Evolutionary conservation across 2,329 filamentous ascomycete species (phyloP).

Genomic region (Oidium heveae): DNA sequence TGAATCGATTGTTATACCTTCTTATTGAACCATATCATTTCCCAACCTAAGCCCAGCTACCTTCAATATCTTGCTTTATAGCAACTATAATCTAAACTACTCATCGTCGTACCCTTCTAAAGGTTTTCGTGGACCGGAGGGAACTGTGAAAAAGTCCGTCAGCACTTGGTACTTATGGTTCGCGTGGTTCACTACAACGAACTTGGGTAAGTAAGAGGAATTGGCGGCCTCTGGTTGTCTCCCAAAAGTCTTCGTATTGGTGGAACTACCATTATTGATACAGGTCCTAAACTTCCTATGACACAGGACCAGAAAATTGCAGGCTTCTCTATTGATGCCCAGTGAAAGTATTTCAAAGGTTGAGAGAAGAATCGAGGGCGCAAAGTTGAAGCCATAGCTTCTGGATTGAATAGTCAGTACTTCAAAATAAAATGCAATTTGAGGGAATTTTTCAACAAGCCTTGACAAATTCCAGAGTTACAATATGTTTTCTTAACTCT

Average conservation of each 20-base stretch:
- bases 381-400: constrained; percentile 32
- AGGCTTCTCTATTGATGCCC: constrained; percentile 69
- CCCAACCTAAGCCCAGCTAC: too few relatives aligned
- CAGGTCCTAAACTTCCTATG: constrained; percentile 48
- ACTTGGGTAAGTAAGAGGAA: constrained; percentile 88
- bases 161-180: background rate
- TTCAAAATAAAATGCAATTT: too few relatives aligned
- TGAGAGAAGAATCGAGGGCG: constrained; percentile 56
- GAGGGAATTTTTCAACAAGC: too few relatives aligned
- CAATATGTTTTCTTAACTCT: too few relatives aligned
- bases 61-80: too few relatives aligned
- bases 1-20: too few relatives aligned
- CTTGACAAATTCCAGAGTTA: too few relatives aligned
- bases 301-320: constrained; percentile 74
- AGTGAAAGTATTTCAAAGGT: constrained; percentile 66
- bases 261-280: constrained; percentile 44
- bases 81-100: background rate
- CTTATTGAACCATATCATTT: too few relatives aligned
- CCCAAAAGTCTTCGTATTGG: constrained; percentile 49
- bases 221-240: constrained; percentile 41
- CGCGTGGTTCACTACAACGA: constrained; percentile 18
- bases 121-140: constrained; percentile 30
- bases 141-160: constrained; percentile 19
- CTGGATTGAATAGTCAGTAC: constrained; percentile 4
- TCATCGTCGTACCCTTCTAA: constrained; percentile 33